Evolutionary conservation across 2,329 filamentous ascomycete genomes (phyloP).

Genomic region (Trichoderma sp.): DNA sequence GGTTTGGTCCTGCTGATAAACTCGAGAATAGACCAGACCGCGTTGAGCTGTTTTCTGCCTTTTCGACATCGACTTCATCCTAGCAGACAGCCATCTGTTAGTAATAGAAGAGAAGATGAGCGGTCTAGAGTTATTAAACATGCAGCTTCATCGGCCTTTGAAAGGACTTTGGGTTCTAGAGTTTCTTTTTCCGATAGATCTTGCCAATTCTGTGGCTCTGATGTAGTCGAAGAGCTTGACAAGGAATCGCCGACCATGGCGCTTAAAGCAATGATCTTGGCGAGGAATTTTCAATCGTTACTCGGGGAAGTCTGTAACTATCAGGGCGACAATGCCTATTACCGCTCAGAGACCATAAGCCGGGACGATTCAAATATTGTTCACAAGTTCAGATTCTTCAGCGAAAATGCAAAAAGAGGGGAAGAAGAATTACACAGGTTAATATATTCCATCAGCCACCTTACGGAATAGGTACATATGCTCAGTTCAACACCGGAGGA

Average conservation of each 20-base stretch:
- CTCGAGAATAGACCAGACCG: neutral
- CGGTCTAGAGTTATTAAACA: neutral
- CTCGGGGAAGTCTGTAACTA: neutral
- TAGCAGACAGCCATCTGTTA: neutral
- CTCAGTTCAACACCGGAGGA: neutral
- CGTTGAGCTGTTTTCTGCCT: neutral
- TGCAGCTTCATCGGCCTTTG: neutral
- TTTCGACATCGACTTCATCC: slow-evolving; percentile 3
- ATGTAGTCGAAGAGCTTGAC: neutral
- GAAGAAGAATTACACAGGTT: neutral
- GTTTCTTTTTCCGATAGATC: neutral
- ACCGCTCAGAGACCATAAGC: neutral
- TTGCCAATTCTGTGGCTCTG: neutral
- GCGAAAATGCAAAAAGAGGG: neutral
- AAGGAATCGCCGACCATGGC: neutral
- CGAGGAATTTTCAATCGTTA: neutral
- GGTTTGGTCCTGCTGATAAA: neutral
- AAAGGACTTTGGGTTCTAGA: neutral
- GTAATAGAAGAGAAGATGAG: neutral
- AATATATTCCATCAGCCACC: neutral
- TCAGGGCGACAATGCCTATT: neutral
- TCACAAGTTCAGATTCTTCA: neutral
- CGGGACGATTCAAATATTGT: neutral
- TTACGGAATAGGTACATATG: neutral
- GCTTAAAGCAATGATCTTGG: neutral